Percentiles rank a stretch among this genome's conserved stretches.
phyloP scores from a whole-genome alignment of 345 rosid species.

The Theobroma cacao region DNA sequence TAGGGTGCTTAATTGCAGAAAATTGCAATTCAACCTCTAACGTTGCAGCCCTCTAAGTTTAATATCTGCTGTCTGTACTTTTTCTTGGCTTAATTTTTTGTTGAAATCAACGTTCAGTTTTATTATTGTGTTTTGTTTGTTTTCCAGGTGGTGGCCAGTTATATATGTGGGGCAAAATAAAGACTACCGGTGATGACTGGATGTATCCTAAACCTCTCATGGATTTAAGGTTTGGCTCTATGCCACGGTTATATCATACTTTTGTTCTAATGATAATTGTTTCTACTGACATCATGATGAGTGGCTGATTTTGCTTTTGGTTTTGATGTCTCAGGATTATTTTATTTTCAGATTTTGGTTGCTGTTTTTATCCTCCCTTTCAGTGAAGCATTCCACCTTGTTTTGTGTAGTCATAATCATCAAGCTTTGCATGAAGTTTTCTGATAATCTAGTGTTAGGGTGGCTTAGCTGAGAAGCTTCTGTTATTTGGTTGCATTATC shows the following conservation, averaged over 20 bases:
- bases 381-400: neutral
- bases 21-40: neutral
- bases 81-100: neutral
- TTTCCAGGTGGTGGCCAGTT: slow-evolving; percentile 92
- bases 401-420: neutral
- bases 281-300: neutral
- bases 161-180: slow-evolving; percentile 99
- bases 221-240: slow-evolving; percentile 78
- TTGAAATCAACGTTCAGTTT: neutral
- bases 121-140: neutral
- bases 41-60: neutral
- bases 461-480: neutral
- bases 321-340: neutral
- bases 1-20: neutral
- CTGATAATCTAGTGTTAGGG: neutral
- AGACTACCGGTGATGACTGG: slow-evolving; percentile 92
- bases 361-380: neutral
- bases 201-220: slow-evolving; percentile 98
- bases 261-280: neutral
- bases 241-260: neutral
- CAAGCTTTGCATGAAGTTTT: neutral
- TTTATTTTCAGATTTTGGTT: neutral
- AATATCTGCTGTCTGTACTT: neutral
- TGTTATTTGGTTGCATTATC: neutral
- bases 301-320: neutral